These are phyloP conservation scores for Talaromyces sp. DNA, from an alignment of 2,329 filamentous ascomycete genomes.

Conservation along the genomic window DNA sequence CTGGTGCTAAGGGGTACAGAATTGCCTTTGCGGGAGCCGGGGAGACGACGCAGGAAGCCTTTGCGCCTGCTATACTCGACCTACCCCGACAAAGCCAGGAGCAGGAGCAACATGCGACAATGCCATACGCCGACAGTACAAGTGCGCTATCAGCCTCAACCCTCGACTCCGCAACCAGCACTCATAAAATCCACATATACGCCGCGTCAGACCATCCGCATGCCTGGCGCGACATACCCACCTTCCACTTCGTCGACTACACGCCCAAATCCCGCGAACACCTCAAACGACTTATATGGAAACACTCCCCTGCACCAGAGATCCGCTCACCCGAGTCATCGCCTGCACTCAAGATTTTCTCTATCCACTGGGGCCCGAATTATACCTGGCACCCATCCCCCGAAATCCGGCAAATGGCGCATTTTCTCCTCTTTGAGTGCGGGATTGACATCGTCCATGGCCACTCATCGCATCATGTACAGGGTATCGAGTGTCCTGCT, in stretches of 20 bases:
- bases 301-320: neutral
- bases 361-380: slow-evolving; percentile 43
- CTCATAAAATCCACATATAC: slow-evolving; percentile 32
- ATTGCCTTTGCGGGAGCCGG: slow-evolving; percentile 35
- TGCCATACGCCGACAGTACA: slow-evolving; percentile 2
- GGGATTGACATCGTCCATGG: slow-evolving; percentile 43
- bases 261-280: slow-evolving; percentile 22
- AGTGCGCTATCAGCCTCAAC: neutral
- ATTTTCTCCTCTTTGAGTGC: slow-evolving; percentile 42
- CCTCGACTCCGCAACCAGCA: neutral
- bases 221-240: slow-evolving; percentile 32
- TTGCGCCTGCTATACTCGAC: slow-evolving; percentile 28
- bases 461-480: slow-evolving; percentile 42
- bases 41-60: slow-evolving; percentile 28
- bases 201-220: slow-evolving; percentile 38
- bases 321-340: neutral
- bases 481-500: slow-evolving; percentile 39
- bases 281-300: slow-evolving; percentile 23
- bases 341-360: slow-evolving; percentile 37
- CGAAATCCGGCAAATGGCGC: slow-evolving; percentile 34
- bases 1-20: slow-evolving; percentile 9
- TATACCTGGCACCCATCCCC: slow-evolving; percentile 36
- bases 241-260: slow-evolving; percentile 40
- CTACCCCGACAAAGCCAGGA: slow-evolving; percentile 20
- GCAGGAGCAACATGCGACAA: neutral